A percentile compares a stretch with the other conserved stretches of the same genome.
phyloP scores from a whole-genome alignment of 2,329 filamentous ascomycete genomes.

The Helminthosporium solani region DNA sequence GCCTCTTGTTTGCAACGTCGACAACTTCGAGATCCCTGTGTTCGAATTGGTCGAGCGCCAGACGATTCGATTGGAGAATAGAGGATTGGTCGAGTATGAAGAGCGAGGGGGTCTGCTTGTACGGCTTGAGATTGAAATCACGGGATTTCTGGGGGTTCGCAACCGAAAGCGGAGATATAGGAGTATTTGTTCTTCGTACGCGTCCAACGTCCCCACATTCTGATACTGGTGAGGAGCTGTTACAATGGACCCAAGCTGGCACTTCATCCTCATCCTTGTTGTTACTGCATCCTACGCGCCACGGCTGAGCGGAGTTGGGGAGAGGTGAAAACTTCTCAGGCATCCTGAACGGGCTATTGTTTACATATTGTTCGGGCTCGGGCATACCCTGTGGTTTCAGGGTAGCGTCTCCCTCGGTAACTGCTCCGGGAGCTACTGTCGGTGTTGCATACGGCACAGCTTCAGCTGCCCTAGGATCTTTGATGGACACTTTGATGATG shows the following conservation, averaged over 20 bases:
- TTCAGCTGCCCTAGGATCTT: not conserved
- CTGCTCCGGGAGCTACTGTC: not conserved
- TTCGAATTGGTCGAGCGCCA: constrained; percentile 12
- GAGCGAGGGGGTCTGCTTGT: not conserved
- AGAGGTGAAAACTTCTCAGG: no score
- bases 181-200: not conserved
- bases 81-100: not conserved
- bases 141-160: not conserved
- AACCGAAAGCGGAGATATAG: not conserved
- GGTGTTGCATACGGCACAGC: not conserved
- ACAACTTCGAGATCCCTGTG: constrained; percentile 7
- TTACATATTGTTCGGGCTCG: no score
- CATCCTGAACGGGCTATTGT: no score
- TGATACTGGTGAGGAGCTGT: no score
- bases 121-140: not conserved
- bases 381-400: not conserved
- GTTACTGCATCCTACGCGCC: not conserved
- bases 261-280: no score
- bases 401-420: not conserved
- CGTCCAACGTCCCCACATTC: not conserved
- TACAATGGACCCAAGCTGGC: no score
- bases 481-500: constrained; percentile 20
- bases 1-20: constrained; percentile 9
- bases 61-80: not conserved
- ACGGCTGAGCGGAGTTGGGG: no score